A percentile compares a stretch with the other conserved stretches of the same genome.
Conservation (phyloP, 108 stramenopile species). For the Mediolabrus comicus region DNA sequence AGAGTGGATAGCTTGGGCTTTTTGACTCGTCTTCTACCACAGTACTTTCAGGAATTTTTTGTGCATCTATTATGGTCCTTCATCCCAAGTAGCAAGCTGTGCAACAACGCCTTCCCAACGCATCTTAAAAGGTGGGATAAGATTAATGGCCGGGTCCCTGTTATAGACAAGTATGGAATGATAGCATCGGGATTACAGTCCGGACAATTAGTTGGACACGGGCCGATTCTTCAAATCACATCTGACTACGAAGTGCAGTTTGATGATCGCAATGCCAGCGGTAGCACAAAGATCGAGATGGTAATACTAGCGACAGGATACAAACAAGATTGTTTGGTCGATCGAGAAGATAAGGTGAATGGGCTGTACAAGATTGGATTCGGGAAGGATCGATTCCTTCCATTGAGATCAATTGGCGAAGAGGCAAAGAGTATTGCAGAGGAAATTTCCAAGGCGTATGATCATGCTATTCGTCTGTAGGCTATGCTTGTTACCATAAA, state of each 20-base stretch:
- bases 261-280: conserved; percentile 6
- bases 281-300: conserved; percentile 35
- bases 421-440: conserved; percentile 32
- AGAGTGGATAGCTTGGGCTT: conserved; percentile 52
- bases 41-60: conserved; percentile 36
- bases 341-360: conserved; percentile 50
- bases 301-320: conserved; percentile 58
- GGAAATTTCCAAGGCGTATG: conserved; percentile 10
- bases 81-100: conserved; percentile 34
- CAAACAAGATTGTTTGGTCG: conserved; percentile 23
- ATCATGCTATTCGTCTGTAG: too few relatives aligned
- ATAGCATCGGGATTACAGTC: conserved; percentile 43
- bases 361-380: conserved; percentile 54
- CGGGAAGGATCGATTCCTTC: conserved; percentile 52
- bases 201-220: conserved; percentile 49
- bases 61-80: conserved; percentile 31
- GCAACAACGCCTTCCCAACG: conserved; percentile 42
- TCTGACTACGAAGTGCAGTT: conserved; percentile 16
- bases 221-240: conserved; percentile 33
- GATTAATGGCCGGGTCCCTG: conserved; percentile 47
- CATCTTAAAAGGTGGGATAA: conserved; percentile 42
- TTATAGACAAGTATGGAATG: conserved; percentile 51
- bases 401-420: conserved; percentile 46
- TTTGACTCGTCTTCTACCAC: conserved; percentile 25
- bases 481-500: too few relatives aligned